These are phyloP conservation scores for Radiomyces spectabilis DNA, from an alignment of 192 early-diverging fungal genomes.

Conservation along the genomic window DNA sequence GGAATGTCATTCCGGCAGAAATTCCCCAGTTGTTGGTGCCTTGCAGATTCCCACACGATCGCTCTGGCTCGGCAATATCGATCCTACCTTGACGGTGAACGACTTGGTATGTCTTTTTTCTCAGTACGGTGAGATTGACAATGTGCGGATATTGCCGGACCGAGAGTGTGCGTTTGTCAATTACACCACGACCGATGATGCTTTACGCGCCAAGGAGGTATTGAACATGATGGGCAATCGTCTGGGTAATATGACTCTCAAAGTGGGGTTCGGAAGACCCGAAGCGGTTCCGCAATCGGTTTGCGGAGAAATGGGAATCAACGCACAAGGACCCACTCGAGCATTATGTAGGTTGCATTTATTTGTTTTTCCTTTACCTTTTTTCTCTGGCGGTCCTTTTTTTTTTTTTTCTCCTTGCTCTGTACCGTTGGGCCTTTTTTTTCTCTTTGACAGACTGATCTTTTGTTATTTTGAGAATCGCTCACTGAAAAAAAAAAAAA, in stretches of 20 bases:
- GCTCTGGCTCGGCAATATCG: conserved; percentile 93
- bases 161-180: conserved; percentile 98
- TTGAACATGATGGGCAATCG: too few species aligned
- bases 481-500: neutral
- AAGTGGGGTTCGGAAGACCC: conserved; percentile 61
- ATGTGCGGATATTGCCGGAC: conserved; percentile 82
- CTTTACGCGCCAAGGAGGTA: conserved; percentile 73
- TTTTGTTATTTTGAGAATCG: too few species aligned
- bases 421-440: neutral
- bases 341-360: conserved; percentile 66
- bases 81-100: conserved; percentile 68
- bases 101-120: conserved; percentile 80
- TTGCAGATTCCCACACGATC: conserved; percentile 79
- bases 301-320: conserved; percentile 22
- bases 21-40: too few species aligned
- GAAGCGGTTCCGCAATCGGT: neutral
- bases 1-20: too few species aligned
- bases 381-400: too few species aligned
- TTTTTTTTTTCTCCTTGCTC: too few species aligned
- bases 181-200: conserved; percentile 80
- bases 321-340: conserved; percentile 59
- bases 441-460: neutral
- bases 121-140: conserved; percentile 87
- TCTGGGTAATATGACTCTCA: conserved; percentile 55
- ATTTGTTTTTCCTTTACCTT: too few species aligned